A percentile compares a stretch with the other conserved stretches of the same genome.
Conservation (phyloP, 2,329 filamentous ascomycete species). For the Botrytis elliptica region DNA sequence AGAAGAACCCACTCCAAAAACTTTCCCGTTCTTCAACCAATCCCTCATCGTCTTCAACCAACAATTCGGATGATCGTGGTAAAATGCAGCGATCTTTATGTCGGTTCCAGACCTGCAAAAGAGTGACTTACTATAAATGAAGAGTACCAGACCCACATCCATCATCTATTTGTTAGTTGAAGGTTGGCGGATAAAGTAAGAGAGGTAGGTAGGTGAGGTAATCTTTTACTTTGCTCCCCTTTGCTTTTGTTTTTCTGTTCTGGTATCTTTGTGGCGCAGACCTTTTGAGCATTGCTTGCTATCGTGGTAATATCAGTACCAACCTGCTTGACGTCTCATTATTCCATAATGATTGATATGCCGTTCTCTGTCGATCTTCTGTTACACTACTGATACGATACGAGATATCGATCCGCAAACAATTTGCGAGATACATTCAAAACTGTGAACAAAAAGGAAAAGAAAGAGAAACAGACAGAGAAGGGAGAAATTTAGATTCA, state of each 20-base stretch:
- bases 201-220: not conserved
- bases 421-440: not conserved
- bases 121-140: not conserved
- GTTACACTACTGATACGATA: constrained; percentile 13
- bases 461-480: not conserved
- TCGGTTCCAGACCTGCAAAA: not conserved
- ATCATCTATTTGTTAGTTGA: not conserved
- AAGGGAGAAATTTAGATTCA: not conserved
- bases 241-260: not conserved
- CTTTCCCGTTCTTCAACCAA: not conserved
- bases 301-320: not conserved
- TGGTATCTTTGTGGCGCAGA: constrained; percentile 2
- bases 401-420: constrained; percentile 1
- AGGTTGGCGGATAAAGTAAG: not conserved
- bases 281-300: not conserved
- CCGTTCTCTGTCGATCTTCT: not conserved
- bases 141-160: not conserved
- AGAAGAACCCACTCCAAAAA: not conserved
- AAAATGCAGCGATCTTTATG: not conserved
- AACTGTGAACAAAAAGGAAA: not conserved
- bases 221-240: not conserved
- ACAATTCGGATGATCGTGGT: not conserved
- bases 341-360: not conserved
- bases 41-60: constrained; percentile 1
- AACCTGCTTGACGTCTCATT: not conserved